Base-by-base conservation (phyloP, 2,329 filamentous ascomycete species). In the Grosmannia serpens region DNA sequence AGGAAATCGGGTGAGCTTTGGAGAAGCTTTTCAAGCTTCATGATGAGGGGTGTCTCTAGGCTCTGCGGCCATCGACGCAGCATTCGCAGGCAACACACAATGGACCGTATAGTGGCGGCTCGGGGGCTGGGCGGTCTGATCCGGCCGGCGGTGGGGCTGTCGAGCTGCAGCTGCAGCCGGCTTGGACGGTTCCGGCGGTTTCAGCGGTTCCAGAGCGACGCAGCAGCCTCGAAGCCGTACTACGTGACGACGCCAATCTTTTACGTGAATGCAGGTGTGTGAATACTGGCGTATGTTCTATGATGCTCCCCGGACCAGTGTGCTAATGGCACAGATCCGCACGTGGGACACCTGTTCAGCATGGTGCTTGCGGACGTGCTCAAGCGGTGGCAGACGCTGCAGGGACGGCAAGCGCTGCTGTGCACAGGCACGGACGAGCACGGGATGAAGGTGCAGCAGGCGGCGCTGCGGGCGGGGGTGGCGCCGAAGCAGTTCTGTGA, bases 201-300 rank as follows among this genome's bases (percentile, higher is more conserved):
- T 13, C 53, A 47, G 41, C 59, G 55, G 13, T 41, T 46, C 1
- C 59, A 62, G 58, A 62, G 54, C 53, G 41, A 24, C n/a, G 24
- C 47, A 1, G 22, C 55, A 1, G 15, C 41, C 4, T 35, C 62
- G 61, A 97, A 97, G 75, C 91, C 92, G 10, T 96, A 87, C 76
- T 99, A 97, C 77, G 79, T 96, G 67, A 97, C 94, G 6, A 95
- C 91, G 10, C 94, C 94, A 2, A 99, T 99, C 60, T 99, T 97
- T 77, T 99, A 99, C 73, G 94, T 99, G 75, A 99, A 99, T 81
- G 89, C 91, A 58, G 85, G 89, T 91, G 75, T 65, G 76, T 55
- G 22, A 9, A 10, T 31, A 8, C 20, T 7, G 33, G 31, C 10
- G 10, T 33, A 33, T 33, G 31, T 33, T n/a, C n/a, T n/a, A n/a